Evolutionary conservation across 139 green algal species (phyloP).

Genomic region (Micractinium conductrix): DNA sequence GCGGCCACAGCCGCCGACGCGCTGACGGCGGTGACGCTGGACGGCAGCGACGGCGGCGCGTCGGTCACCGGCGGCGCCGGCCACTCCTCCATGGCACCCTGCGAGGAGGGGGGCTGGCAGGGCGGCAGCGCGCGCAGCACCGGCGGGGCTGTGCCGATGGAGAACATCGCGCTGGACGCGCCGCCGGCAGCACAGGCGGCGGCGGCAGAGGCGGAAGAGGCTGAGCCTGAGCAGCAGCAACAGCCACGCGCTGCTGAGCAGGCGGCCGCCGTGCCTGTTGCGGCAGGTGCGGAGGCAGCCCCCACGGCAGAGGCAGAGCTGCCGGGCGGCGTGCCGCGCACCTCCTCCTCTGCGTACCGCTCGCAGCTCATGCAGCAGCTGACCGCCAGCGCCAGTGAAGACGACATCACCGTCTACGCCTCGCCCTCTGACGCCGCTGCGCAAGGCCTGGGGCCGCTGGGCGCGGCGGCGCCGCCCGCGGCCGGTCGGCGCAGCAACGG

Average conservation of each 20-base stretch:
- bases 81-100: not conserved
- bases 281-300: not conserved
- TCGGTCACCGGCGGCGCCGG: not conserved
- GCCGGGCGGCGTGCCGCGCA: not conserved
- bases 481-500: not conserved
- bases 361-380: slow-evolving; percentile 38
- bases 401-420: slow-evolving; percentile 31
- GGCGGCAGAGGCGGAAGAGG: not conserved
- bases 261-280: not conserved
- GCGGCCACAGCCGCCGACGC: not conserved
- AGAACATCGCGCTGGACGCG: not conserved
- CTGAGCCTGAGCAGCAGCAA: too few relatives aligned
- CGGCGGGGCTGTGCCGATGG: not conserved
- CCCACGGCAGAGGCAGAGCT: not conserved
- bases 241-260: not conserved
- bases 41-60: slow-evolving; percentile 5
- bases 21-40: not conserved
- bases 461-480: not conserved
- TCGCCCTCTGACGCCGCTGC: not conserved
- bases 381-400: not conserved
- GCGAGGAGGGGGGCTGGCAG: not conserved
- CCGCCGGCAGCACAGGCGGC: not conserved
- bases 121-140: not conserved
- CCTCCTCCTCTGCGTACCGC: not conserved
- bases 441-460: not conserved